A percentile compares a stretch with the other conserved stretches of the same genome.
These are phyloP conservation scores for Pythium dissotocum DNA, from an alignment of 352 stramenopile genomes.

Conservation along the genomic window DNA sequence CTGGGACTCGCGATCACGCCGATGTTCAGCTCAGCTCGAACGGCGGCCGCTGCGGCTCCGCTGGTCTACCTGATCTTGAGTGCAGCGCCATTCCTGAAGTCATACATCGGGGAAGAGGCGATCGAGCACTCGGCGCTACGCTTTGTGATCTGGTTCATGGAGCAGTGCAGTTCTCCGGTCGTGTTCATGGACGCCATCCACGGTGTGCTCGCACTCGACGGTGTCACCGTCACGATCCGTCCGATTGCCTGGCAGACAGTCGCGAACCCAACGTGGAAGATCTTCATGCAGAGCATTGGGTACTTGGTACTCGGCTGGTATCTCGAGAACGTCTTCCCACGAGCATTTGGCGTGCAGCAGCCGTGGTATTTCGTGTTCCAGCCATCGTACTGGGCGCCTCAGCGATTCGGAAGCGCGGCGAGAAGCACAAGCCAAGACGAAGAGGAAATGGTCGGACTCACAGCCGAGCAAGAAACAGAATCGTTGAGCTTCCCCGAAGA, in stretches of 20 bases:
- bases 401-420: constrained; percentile 3
- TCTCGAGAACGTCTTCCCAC: constrained; percentile 92
- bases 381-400: constrained; percentile 78
- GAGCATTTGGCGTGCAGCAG: constrained; percentile 87
- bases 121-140: constrained; percentile 38
- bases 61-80: constrained; percentile 66
- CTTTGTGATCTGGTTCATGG: constrained; percentile 39
- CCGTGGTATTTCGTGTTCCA: constrained; percentile 94
- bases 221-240: constrained; percentile 33
- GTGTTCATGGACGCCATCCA: constrained; percentile 71
- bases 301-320: constrained; percentile 93
- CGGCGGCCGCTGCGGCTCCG: constrained; percentile 57
- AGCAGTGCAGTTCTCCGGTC: constrained; percentile 61
- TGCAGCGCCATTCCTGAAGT: constrained; percentile 53
- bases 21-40: constrained; percentile 74
- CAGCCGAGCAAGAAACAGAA: not conserved
- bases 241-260: constrained; percentile 54
- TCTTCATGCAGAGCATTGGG: constrained; percentile 81
- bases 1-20: constrained; percentile 74
- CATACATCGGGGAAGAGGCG: constrained; percentile 48
- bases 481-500: constrained; percentile 28
- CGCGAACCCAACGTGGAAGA: constrained; percentile 45
- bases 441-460: constrained; percentile 24
- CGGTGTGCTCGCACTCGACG: constrained; percentile 55
- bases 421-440: constrained; percentile 3